Base-by-base conservation (phyloP, 371 early-diverging fungal species). In the Entomophthora muscae region DNA sequence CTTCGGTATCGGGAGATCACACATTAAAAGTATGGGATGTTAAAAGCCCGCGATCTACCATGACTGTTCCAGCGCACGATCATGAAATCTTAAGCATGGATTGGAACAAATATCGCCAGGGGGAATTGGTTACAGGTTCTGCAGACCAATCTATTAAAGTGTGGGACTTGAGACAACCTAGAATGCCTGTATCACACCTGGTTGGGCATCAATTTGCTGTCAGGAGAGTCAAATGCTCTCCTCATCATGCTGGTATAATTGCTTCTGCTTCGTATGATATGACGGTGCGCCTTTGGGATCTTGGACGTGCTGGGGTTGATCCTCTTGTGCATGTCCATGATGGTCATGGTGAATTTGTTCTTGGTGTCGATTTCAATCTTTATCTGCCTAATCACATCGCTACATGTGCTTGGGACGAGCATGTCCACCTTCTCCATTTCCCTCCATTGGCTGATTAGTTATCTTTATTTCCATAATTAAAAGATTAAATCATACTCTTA, bases 331-430 rank as follows among this genome's bases (percentile, higher is more conserved):
- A 79, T 63, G 77, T 85, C 7, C 83, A 84, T 61, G 90, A 90
- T 67, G 76, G 76, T 29, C 95, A 96, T 66, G 83, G 88, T 0
- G 97, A 96, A 74, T 96, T 96, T 80, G 95, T 91, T 22, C 75
- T 94, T 32, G 97, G 95, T 0, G 71, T 93, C 32, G 97, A 96
- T 71, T 90, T 85, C 69, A 86, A 83, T 66, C 71, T 95, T 65
- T 94, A 88, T 71, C 66, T 79, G 21, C 85, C 86, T 51, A 90
- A 91, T 1, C 82, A 82, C 66, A 73, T 94, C 29, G 94, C 92
- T 5, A 91, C 95, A 0, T 91, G 92, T 72, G 86, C 89, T 27
- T 95, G 96, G 96, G 96, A 95, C 70, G 94, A 93, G 71, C 73
- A 71, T 30, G 78, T 95, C 10, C 80, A 82, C 73, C 75, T 85